These are phyloP conservation scores for Ceratobasidium sp. DNA, from an alignment of 1,284 basidiomycete genomes.

Conservation along the genomic window DNA sequence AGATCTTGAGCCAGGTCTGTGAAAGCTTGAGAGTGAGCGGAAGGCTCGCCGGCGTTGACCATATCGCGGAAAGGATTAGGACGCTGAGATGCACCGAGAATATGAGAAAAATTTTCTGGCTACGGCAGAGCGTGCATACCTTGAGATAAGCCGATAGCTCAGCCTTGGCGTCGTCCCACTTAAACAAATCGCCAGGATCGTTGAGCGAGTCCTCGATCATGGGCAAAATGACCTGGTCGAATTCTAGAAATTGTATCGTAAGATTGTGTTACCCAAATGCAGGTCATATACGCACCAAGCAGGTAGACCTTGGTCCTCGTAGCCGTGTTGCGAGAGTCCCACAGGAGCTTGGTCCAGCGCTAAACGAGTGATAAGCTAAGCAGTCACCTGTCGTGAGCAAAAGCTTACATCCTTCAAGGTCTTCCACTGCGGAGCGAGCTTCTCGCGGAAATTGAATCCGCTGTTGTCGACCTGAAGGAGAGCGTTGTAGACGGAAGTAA, in stretches of 20 bases:
- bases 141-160: neutral
- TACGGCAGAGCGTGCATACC: neutral
- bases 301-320: neutral
- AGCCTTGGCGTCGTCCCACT: neutral
- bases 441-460: neutral
- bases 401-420: neutral
- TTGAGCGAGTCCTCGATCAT: neutral
- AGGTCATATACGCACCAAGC: neutral
- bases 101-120: neutral
- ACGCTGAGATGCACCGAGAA: neutral
- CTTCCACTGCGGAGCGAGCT: slow-evolving; percentile 2
- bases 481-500: neutral
- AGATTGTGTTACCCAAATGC: neutral
- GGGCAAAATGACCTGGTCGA: neutral
- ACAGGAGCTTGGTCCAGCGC: neutral
- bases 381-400: neutral
- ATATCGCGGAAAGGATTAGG: neutral
- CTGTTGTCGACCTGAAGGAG: neutral
- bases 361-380: neutral
- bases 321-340: slow-evolving; percentile 12
- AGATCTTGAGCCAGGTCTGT: neutral
- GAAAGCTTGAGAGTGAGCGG: neutral
- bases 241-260: neutral
- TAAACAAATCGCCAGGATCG: neutral
- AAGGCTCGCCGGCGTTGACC: neutral